Percentiles rank a stretch among this genome's conserved stretches.
phyloP scores from a whole-genome alignment of 495 filamentous ascomycete genomes.

The Hypoxylon subgilvum region DNA sequence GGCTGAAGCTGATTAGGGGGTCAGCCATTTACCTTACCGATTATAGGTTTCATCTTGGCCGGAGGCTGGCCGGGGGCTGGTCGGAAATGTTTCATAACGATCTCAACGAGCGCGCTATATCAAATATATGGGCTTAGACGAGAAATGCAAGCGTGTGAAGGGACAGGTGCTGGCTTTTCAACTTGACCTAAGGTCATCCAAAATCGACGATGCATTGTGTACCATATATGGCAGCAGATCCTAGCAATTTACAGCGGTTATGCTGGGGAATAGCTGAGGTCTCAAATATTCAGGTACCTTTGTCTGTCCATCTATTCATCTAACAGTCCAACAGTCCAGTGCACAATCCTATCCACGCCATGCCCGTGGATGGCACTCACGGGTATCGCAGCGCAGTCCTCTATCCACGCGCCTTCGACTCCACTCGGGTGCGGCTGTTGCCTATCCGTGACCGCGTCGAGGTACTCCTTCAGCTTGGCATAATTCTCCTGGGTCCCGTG shows the following conservation, averaged over 20 bases:
- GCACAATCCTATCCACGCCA: constrained; percentile 78
- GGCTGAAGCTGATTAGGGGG: background rate
- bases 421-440: constrained; percentile 72
- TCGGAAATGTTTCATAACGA: no score
- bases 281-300: no score
- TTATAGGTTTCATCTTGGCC: no score
- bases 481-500: constrained; percentile 80
- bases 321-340: constrained; percentile 76
- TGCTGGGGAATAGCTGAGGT: no score
- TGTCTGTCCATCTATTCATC: constrained; percentile 45
- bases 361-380: constrained; percentile 87
- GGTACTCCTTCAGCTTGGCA: constrained; percentile 67
- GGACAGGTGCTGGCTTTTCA: constrained; percentile 1
- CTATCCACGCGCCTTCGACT: constrained; percentile 68
- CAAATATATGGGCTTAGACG: background rate
- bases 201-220: constrained; percentile 2
- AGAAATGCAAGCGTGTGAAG: background rate
- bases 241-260: background rate
- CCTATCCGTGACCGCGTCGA: constrained; percentile 64
- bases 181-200: background rate
- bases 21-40: no score
- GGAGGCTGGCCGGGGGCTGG: no score
- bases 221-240: constrained; percentile 9
- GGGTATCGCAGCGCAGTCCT: constrained; percentile 72
- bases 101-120: background rate